Base-by-base conservation (phyloP, 202 grass and related monocot species). In the Alloteropsis angusta region DNA sequence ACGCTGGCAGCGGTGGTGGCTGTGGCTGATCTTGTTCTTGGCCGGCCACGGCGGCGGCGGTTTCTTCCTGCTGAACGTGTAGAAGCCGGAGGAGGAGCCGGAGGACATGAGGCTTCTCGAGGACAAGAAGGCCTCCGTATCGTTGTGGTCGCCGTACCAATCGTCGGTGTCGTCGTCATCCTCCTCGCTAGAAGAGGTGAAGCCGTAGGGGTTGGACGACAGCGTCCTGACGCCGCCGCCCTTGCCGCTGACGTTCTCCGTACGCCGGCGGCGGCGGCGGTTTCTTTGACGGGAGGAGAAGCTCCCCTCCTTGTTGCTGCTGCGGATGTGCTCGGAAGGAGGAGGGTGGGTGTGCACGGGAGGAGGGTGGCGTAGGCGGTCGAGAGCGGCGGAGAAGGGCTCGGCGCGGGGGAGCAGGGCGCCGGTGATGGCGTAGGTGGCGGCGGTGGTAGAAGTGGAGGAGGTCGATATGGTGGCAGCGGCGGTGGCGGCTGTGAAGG, bases 81-180 rank as follows among this genome's bases (percentile, higher is more conserved):
- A 90, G 70, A 97, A 97, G 81, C 58, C 78, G 7, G 85, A 83
- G 19, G 85, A 83, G 19, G 85, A 83, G 80, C 89, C 90, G 50
- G 88, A 89, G 30, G 90, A 90, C 7, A 82, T 17, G 74, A 88
- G 87, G 35, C 80, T 93, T 69, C 44, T 86, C 0, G 90, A 85
- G 61, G 93, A 93, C 74, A 93, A 75, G 71, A 97, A 89, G 1
- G 85, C 32, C 38, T 74, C 86, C 4, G 48, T 74, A 23, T 61
- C 61, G 17, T 47, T 35, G 5, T 60, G 25, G 50, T 75, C 28
- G 68, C 26, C 55, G 73, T 50, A 37, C 0, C 10, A 28, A 7
- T 13, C 9, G 28, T 28, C 23, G 50, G 21, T 13, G 55, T 30
- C 59, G 12, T 60, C 59, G 0, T 68, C 72, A 9, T 48, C 62